A percentile compares a stretch with the other conserved stretches of the same genome.
Conservation (phyloP, 1,284 basidiomycete genomes). For the Melampsora americana region DNA sequence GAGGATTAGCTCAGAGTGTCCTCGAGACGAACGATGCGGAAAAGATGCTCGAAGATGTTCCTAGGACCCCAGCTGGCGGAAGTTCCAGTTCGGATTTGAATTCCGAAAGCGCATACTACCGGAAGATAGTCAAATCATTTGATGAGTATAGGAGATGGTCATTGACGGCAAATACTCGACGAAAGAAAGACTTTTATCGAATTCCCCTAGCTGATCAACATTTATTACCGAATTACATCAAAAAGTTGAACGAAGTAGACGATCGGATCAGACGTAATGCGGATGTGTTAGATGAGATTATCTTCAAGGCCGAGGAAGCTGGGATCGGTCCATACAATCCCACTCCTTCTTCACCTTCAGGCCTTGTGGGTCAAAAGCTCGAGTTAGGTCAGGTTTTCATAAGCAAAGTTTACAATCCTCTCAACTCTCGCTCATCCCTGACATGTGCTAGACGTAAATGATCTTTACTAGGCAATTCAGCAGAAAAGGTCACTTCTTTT, state of each 20-base stretch:
- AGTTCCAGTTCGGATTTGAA: neutral
- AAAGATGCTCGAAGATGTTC: too few species aligned
- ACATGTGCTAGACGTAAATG: too few species aligned
- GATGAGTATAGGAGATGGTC: conserved; percentile 39
- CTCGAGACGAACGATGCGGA: too few species aligned
- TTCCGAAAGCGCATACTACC: conserved; percentile 16
- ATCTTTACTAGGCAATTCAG: too few species aligned
- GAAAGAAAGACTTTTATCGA: conserved; percentile 32
- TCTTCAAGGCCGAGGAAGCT: conserved; percentile 13
- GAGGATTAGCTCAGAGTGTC: too few species aligned
- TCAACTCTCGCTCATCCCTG: neutral
- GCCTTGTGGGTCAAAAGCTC: neutral
- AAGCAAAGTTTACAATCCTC: too few species aligned
- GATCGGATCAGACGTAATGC: conserved; percentile 36
- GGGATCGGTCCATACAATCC: conserved; percentile 12
- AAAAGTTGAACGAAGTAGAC: conserved; percentile 33
- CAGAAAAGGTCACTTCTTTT: conserved; percentile 65
- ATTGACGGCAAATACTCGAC: conserved; percentile 24
- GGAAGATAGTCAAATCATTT: conserved; percentile 34
- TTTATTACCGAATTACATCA: conserved; percentile 15
- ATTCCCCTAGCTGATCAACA: conserved; percentile 19
- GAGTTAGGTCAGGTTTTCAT: too few species aligned
- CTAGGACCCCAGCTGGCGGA: too few species aligned
- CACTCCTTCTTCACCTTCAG: neutral
- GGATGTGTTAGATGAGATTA: conserved; percentile 28